A percentile compares a stretch with the other conserved stretches of the same genome.
Conservation (phyloP, 805 yeast genomes). For the Saccharomycopsis javanensis region DNA sequence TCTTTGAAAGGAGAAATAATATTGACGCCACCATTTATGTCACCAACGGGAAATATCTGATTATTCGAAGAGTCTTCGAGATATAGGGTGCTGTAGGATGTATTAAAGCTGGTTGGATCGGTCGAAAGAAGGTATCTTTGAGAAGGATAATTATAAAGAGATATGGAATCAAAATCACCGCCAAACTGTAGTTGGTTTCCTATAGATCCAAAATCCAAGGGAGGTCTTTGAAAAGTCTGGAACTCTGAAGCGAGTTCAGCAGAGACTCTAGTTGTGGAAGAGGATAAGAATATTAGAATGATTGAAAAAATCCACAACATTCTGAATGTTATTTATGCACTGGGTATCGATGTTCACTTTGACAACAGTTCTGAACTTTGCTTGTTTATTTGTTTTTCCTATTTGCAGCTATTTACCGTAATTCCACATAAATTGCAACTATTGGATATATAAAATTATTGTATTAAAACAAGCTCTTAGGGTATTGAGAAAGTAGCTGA, state of each 20-base stretch:
- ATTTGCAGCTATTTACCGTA: background rate
- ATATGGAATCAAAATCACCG: constrained; percentile 16
- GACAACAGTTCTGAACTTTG: too few species aligned
- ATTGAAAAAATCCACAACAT: background rate
- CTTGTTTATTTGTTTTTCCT: background rate
- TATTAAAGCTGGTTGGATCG: constrained; percentile 7
- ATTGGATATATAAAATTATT: too few species aligned
- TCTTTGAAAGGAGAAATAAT: constrained; percentile 9
- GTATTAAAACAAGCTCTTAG: too few species aligned
- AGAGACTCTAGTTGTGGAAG: background rate
- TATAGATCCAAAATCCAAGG: constrained; percentile 32
- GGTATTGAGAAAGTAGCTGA: too few species aligned
- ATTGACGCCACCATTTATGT: constrained; percentile 10
- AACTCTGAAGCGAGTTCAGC: background rate
- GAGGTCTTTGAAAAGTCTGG: constrained; percentile 25
- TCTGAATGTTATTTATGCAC: background rate
- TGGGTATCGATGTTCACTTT: too few species aligned
- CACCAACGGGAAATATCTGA: constrained; percentile 9
- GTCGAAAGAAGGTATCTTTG: constrained; percentile 12
- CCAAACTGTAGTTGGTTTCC: constrained; percentile 26
- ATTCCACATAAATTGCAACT: too few species aligned
- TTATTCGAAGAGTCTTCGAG: constrained; percentile 7
- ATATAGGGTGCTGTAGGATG: constrained; percentile 3
- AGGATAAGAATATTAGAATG: background rate
- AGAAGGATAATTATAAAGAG: constrained; percentile 13